A percentile compares a stretch with the other conserved stretches of the same genome.
These are phyloP conservation scores for Diutina scorzettiae DNA, from an alignment of 1,139 yeast species.

Conservation along the genomic window DNA sequence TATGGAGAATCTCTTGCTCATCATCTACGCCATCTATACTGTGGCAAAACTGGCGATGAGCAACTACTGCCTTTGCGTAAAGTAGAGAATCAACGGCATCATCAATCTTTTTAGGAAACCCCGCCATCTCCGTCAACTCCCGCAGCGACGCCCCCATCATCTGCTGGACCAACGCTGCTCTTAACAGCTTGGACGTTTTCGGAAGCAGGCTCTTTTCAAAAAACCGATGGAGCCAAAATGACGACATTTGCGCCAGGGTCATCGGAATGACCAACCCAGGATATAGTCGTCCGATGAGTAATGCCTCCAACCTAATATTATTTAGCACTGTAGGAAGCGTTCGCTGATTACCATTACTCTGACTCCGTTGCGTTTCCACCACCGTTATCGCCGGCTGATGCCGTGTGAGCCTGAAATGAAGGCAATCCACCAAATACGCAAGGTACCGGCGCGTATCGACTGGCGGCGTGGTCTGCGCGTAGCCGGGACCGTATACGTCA, in stretches of 20 bases:
- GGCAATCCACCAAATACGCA: not conserved
- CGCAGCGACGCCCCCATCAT: not conserved
- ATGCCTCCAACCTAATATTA: not conserved
- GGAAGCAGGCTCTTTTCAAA: not conserved
- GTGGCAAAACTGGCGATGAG: not conserved
- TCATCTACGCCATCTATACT: not conserved
- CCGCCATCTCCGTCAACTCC: not conserved
- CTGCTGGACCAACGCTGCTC: not conserved
- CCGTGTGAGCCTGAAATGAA: not conserved
- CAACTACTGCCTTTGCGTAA: not conserved
- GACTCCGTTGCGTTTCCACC: not conserved
- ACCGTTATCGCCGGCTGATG: not conserved
- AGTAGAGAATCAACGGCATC: not conserved
- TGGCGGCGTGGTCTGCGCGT: not conserved
- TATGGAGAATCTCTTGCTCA: not conserved
- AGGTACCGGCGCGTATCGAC: not conserved
- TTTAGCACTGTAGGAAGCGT: not conserved
- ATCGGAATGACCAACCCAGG: not conserved
- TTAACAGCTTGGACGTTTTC: not conserved
- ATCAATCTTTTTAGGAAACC: not conserved
- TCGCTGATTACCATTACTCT: not conserved
- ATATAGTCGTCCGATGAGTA: not conserved
- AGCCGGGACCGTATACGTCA: not conserved
- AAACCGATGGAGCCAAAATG: conserved; percentile 5
- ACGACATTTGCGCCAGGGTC: conserved; percentile 6